These are phyloP conservation scores for Irpex rosettiformis DNA, from an alignment of 1,284 basidiomycete genomes.

Conservation along the genomic window DNA sequence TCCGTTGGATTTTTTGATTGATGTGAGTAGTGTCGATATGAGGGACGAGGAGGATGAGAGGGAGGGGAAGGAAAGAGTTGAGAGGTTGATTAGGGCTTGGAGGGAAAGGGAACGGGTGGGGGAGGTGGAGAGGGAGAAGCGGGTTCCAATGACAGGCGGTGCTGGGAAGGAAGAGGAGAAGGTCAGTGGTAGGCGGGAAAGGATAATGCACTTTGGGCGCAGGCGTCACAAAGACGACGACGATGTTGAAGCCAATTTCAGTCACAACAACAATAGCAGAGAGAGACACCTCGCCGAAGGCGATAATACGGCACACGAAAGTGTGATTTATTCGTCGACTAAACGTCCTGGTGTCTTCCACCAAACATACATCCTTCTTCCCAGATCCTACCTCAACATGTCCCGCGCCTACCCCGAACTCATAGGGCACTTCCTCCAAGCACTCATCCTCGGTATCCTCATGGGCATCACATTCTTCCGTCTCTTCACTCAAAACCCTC, in stretches of 20 bases:
- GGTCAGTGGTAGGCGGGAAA: background rate
- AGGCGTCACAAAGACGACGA: background rate
- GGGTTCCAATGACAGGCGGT: too few relatives aligned
- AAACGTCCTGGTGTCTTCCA: constrained; percentile 10
- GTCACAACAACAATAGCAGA: background rate
- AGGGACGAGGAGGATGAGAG: constrained; percentile 10
- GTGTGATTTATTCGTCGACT: too few relatives aligned
- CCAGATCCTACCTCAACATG: constrained; percentile 10
- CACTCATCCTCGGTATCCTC: constrained; percentile 11
- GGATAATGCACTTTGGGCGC: background rate
- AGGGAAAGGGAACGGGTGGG: constrained; percentile 2
- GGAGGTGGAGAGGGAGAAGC: background rate
- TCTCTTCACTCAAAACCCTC: constrained; percentile 12
- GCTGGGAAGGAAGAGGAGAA: background rate
- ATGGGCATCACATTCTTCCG: constrained; percentile 14
- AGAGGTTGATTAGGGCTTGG: constrained; percentile 7
- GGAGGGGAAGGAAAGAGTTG: constrained; percentile 8
- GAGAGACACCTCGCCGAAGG: too few relatives aligned
- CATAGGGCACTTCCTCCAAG: constrained; percentile 11
- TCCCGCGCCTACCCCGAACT: constrained; percentile 13
- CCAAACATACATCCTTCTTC: constrained; percentile 10
- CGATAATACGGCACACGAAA: too few relatives aligned
- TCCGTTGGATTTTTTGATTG: constrained; percentile 13
- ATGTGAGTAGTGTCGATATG: constrained; percentile 12
- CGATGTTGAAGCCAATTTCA: background rate